These are phyloP conservation scores for Sistotremastrum niveocremeum DNA, from an alignment of 768 basidiomycete genomes.

Conservation along the genomic window DNA sequence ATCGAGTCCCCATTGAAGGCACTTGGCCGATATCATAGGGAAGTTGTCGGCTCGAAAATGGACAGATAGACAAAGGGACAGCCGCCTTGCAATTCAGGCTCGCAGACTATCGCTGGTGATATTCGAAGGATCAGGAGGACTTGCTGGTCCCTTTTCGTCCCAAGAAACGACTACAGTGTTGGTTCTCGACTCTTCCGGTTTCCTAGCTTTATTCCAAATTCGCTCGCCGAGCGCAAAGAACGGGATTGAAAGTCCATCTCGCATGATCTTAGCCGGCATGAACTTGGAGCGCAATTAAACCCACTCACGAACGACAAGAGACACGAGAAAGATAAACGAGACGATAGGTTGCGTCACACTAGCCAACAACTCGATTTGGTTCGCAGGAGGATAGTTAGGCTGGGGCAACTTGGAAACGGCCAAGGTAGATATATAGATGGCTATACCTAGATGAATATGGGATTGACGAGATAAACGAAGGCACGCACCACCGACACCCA, in stretches of 20 bases:
- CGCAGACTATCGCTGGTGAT: too few species aligned
- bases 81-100: too few species aligned
- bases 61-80: too few species aligned
- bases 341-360: conserved; percentile 70
- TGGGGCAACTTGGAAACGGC: conserved; percentile 48
- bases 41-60: too few species aligned
- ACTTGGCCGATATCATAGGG: too few species aligned
- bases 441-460: conserved; percentile 14
- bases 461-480: background rate
- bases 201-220: conserved; percentile 21
- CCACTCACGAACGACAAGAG: conserved; percentile 66
- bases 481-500: conserved; percentile 63
- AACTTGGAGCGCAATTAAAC: background rate
- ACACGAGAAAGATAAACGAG: conserved; percentile 74
- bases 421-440: conserved; percentile 75
- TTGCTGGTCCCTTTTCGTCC: too few species aligned
- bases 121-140: too few species aligned
- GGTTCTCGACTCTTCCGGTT: conserved; percentile 21
- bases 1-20: too few species aligned
- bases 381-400: conserved; percentile 44
- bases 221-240: conserved; percentile 38
- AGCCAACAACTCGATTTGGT: conserved; percentile 62
- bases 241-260: conserved; percentile 60
- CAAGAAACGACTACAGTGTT: too few species aligned
- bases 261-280: background rate